Conservation (phyloP, 1,284 basidiomycete species). For the Waitea zeae region DNA sequence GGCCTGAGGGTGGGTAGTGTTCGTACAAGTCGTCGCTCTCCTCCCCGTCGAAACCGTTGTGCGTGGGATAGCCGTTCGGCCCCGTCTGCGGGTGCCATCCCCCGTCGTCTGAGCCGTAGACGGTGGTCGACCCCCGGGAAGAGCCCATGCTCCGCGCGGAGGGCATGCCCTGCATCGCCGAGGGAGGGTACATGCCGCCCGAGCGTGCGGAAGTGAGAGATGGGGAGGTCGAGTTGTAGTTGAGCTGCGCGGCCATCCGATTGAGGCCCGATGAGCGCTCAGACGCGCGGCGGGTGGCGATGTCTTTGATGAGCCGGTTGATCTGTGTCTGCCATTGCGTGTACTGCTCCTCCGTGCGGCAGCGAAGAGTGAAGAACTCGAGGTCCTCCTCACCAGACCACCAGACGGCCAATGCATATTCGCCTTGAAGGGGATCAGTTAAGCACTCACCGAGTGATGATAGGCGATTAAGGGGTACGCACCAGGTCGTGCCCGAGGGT, state of each 20-base stretch:
- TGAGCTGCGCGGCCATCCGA: too few relatives aligned
- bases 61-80: slow-evolving; percentile 39
- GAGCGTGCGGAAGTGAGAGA: too few relatives aligned
- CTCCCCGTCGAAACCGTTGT: slow-evolving; percentile 52
- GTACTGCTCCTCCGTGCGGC: slow-evolving; percentile 86
- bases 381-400: slow-evolving; percentile 88
- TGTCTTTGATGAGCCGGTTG: slow-evolving; percentile 69
- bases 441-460: slow-evolving; percentile 3
- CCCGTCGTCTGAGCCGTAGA: slow-evolving; percentile 19
- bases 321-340: slow-evolving; percentile 85
- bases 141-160: too few relatives aligned
- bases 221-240: too few relatives aligned
- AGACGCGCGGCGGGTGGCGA: slow-evolving; percentile 41
- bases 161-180: too few relatives aligned
- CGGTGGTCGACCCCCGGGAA: slow-evolving; percentile 11
- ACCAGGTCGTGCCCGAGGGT: slow-evolving; percentile 29
- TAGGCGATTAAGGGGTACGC: slow-evolving; percentile 3
- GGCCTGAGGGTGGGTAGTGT: slow-evolving; percentile 34
- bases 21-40: slow-evolving; percentile 52
- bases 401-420: slow-evolving; percentile 71
- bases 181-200: too few relatives aligned
- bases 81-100: slow-evolving; percentile 14
- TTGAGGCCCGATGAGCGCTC: slow-evolving; percentile 30
- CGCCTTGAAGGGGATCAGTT: slow-evolving; percentile 10
- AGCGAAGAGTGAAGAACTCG: slow-evolving; percentile 90